phyloP scores from a whole-genome alignment of 805 yeast genomes.

The Candida argentea region DNA sequence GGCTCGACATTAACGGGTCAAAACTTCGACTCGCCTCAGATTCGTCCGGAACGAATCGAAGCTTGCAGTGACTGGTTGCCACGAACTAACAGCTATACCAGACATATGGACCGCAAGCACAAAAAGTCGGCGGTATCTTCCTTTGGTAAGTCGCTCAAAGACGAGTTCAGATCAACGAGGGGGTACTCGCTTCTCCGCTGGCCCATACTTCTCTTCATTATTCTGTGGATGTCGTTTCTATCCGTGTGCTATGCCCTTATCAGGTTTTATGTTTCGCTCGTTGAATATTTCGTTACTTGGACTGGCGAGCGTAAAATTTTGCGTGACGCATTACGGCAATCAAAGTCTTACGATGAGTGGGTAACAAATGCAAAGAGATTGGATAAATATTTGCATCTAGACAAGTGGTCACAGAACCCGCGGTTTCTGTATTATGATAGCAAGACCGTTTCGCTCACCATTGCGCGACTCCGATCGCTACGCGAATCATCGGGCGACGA shows the following conservation, averaged over 20 bases:
- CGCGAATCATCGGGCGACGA: constrained; percentile 25
- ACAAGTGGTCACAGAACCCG: constrained; percentile 54
- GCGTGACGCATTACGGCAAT: constrained; percentile 37
- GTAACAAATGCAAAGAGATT: constrained; percentile 43
- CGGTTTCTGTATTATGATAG: constrained; percentile 61
- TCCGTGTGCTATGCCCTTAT: constrained; percentile 40
- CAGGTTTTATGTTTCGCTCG: constrained; percentile 50
- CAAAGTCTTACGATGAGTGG: constrained; percentile 55
- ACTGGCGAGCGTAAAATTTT: constrained; percentile 44
- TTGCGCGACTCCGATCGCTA: constrained; percentile 28
- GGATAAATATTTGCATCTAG: constrained; percentile 49
- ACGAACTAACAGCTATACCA: constrained; percentile 6
- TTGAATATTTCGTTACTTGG: constrained; percentile 53
- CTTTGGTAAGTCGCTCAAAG: constrained; percentile 3
- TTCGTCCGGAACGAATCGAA: constrained; percentile 11
- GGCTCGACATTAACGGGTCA: constrained; percentile 1
- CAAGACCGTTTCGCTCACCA: constrained; percentile 42
- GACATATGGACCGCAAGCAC: constrained; percentile 1
- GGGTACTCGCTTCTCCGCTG: constrained; percentile 43
- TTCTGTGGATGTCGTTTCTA: constrained; percentile 44
- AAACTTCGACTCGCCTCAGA: too few relatives aligned
- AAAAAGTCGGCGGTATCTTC: background rate
- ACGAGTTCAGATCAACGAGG: constrained; percentile 28
- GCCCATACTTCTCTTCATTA: constrained; percentile 48
- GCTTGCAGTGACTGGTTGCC: constrained; percentile 22